Percentiles rank a stretch among this genome's conserved stretches.
phyloP scores from a whole-genome alignment of 352 stramenopile genomes.

The Phytophthora citrophthora region DNA sequence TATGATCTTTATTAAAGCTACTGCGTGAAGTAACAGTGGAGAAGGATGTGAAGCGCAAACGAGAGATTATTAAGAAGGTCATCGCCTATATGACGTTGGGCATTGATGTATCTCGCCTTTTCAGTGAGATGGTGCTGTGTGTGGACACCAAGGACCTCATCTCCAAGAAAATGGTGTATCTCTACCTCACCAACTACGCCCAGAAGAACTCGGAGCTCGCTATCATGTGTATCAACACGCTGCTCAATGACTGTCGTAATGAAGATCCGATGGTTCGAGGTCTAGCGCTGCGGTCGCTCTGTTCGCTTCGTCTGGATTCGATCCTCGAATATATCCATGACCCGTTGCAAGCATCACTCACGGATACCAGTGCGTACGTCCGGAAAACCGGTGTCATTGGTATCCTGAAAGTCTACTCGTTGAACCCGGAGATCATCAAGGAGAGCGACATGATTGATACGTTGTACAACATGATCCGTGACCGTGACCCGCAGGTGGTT shows the following conservation, averaged over 20 bases:
- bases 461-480: slow-evolving; percentile 98
- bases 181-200: slow-evolving; percentile 99
- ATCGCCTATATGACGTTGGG: slow-evolving; percentile 99
- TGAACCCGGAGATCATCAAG: slow-evolving; percentile 93
- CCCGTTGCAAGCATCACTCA: slow-evolving; percentile 91
- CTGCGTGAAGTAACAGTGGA: slow-evolving; percentile 97
- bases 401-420: slow-evolving; percentile 97
- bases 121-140: slow-evolving; percentile 99
- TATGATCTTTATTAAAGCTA: slow-evolving; percentile 54
- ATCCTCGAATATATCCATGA: slow-evolving; percentile 99
- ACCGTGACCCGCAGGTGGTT: slow-evolving; percentile 97
- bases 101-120: slow-evolving; percentile 99
- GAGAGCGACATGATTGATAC: slow-evolving; percentile 97
- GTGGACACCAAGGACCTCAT: slow-evolving; percentile 98
- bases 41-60: slow-evolving; percentile 96
- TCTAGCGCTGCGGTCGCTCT: slow-evolving; percentile 96
- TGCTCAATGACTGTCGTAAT: slow-evolving; percentile 99
- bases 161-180: slow-evolving; percentile 99
- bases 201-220: slow-evolving; percentile 98
- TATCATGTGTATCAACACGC: slow-evolving; percentile 99
- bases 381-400: slow-evolving; percentile 99
- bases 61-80: slow-evolving; percentile 99
- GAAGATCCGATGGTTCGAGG: slow-evolving; percentile 99
- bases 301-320: slow-evolving; percentile 95
- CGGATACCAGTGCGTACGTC: slow-evolving; percentile 97